Conservation (phyloP, 495 filamentous ascomycete species). For the Talaromyces borbonicus region DNA sequence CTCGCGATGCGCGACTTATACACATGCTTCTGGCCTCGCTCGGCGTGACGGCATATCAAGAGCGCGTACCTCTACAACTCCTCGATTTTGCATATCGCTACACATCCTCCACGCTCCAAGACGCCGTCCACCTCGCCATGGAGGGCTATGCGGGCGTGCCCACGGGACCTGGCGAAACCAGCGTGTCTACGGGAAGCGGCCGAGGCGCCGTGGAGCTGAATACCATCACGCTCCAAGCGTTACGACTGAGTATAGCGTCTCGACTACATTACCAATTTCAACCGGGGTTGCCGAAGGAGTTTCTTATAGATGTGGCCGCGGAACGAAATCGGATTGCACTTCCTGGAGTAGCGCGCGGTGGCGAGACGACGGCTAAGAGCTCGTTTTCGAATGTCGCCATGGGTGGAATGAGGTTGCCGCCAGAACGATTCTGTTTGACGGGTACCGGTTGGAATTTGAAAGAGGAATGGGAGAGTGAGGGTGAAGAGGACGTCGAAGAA, state of each 20-base stretch:
- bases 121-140: conserved; percentile 42
- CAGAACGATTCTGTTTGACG: conserved; percentile 84
- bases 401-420: conserved; percentile 72
- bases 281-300: conserved; percentile 68
- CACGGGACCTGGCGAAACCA: conserved; percentile 7
- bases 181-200: conserved; percentile 11
- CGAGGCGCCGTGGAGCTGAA: conserved; percentile 27
- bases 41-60: conserved; percentile 84
- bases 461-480: conserved; percentile 64
- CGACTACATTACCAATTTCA: conserved; percentile 57
- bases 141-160: conserved; percentile 38
- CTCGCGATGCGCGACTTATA: conserved; percentile 82
- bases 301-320: conserved; percentile 68
- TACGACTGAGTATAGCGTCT: conserved; percentile 55
- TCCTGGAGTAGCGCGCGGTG: conserved; percentile 67
- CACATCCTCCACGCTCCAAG: conserved; percentile 41
- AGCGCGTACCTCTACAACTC: conserved; percentile 85
- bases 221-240: conserved; percentile 42
- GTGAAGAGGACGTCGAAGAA: conserved; percentile 41
- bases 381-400: conserved; percentile 20
- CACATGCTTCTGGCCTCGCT: conserved; percentile 83
- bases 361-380: conserved; percentile 26
- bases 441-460: conserved; percentile 75
- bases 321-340: conserved; percentile 74
- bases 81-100: conserved; percentile 95